These are phyloP conservation scores for Boletus coccyginus DNA, from an alignment of 768 basidiomycete genomes.

Conservation along the genomic window DNA sequence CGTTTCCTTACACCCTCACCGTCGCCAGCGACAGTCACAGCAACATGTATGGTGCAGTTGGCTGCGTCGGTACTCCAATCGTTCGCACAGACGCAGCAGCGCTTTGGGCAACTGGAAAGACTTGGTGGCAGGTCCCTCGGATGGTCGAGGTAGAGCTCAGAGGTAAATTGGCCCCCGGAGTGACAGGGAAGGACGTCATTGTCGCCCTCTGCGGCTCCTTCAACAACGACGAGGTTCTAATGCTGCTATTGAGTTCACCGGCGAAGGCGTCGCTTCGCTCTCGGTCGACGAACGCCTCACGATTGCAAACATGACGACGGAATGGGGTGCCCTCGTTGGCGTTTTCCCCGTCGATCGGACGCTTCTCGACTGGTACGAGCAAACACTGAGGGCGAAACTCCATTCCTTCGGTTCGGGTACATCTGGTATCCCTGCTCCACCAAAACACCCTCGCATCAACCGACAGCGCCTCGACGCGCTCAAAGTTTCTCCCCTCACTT, in stretches of 20 bases:
- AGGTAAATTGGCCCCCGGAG: slow-evolving; percentile 80
- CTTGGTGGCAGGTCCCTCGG: slow-evolving; percentile 99
- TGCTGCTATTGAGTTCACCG: slow-evolving; percentile 93
- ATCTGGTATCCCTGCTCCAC: slow-evolving; percentile 59
- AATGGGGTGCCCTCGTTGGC: slow-evolving; percentile 97
- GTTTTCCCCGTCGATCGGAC: slow-evolving; percentile 90
- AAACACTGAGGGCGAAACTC: slow-evolving; percentile 68
- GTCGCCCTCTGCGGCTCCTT: slow-evolving; percentile 95
- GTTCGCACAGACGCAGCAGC: slow-evolving; percentile 94
- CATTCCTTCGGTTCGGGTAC: slow-evolving; percentile 10
- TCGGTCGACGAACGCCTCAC: slow-evolving; percentile 91
- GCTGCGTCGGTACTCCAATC: slow-evolving; percentile 95
- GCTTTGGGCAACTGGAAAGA: slow-evolving; percentile 96
- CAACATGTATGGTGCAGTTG: slow-evolving; percentile 99
- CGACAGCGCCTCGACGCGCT: slow-evolving; percentile 65
- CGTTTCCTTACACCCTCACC: slow-evolving; percentile 92
- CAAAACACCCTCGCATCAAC: slow-evolving; percentile 87
- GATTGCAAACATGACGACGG: slow-evolving; percentile 99
- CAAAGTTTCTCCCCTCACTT: slow-evolving; percentile 47
- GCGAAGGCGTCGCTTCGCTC: slow-evolving; percentile 77
- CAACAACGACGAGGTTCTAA: slow-evolving; percentile 95
- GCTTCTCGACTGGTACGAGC: slow-evolving; percentile 84
- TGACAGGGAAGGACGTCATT: slow-evolving; percentile 98
- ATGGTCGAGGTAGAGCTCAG: slow-evolving; percentile 93
- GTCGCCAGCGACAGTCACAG: slow-evolving; percentile 96